Evolutionary conservation across 257 asterid species (phyloP), one percentile per base, ranked within the genome.

Genomic region (Nicotiana paniculata): DNA sequence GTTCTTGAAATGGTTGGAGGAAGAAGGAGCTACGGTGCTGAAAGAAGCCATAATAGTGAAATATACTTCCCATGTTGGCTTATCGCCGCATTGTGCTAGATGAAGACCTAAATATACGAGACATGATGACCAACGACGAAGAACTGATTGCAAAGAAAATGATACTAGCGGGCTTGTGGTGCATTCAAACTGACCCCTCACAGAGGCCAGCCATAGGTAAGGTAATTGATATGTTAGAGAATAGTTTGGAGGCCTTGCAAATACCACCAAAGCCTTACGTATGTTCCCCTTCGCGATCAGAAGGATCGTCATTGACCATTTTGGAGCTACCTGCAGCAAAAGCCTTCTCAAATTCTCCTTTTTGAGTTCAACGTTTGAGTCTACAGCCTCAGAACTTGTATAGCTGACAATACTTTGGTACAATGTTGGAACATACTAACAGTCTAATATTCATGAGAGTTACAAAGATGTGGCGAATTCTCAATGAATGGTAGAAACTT

Each of bases 1-100:
- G 66, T 87, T 33, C 35, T 87, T 1, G 90, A 87, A 57, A 85
- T 85, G 77, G 87, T 77, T 4, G 84, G 74, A 2, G 86, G 62
- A 72, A 87, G 83, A 53, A 82, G 80, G 26, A 87, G 70, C 18
- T 39, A 6, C 9, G 33, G 6, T 66, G 64, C 16, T 13, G 51
- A 33, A 37, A 18, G 30, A n/a, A 55, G 77, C 32, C 24, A 35
- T 28, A 16, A 70, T 0, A 85, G 85, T 12, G 84, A 82, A 43
- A 80, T 53, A 13, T 88, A 79, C 2, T 85, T 85, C 30, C 87
- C 85, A 1, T 26, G 66, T 12, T 87, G 88, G 30, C 77, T 6
- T 87, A 83, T 30, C 26, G 74, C 12, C 63, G 43, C 4, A 35
- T 87, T 33, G 30, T 70, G 11, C 75, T 16, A 13, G 26, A 81